Evolutionary conservation across 2,329 filamentous ascomycete species (phyloP), one percentile per base, ranked within the genome.

Genomic region (Aspergillus melleus): DNA sequence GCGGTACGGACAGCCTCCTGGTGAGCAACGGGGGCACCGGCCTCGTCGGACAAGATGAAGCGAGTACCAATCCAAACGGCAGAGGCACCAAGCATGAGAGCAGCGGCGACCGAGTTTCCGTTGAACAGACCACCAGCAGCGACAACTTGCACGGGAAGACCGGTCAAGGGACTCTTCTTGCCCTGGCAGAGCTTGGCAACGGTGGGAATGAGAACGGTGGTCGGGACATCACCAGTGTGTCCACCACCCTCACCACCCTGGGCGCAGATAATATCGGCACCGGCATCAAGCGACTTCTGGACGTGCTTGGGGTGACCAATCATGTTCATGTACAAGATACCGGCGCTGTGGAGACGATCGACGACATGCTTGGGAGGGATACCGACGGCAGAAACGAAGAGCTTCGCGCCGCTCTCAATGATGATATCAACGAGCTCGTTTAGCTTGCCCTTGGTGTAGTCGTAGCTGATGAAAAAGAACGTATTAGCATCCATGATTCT

Each of bases 251-350:
- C 95, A 70, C 95, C 94, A 75, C 95, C 95, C 82, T 99, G 95
- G 55, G 95, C 95, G 83, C 94, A 98, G 82, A 99, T 98, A 72
- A 99, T 90, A 79, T 99, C 95, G 69, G 88, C 91, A 66, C 93
- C 95, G 60, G 93, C 86, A 54, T 94, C 92, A 64, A 99, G 85
- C 79, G 92, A 96, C 85, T 98, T 99, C 80, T 92, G 86, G 65
- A 96, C 94, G 82, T 99, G 95, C 88, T 99, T 99, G 74, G 95
- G 94, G 85, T 99, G 95, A 68, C 95, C 95, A 76, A 99, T 93
- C 95, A 99, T 99, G 88, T 99, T 99, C 95, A 98, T 98, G 85
- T 96, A 96, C 68, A 96, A 85, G 68, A 99, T 86, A 68, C 93
- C 93, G 72, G 87, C 82, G 74, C 87, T 86, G 86, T 99, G 95